Base-by-base conservation (phyloP, 2,329 filamentous ascomycete genomes). In the Pyricularia sp. region DNA sequence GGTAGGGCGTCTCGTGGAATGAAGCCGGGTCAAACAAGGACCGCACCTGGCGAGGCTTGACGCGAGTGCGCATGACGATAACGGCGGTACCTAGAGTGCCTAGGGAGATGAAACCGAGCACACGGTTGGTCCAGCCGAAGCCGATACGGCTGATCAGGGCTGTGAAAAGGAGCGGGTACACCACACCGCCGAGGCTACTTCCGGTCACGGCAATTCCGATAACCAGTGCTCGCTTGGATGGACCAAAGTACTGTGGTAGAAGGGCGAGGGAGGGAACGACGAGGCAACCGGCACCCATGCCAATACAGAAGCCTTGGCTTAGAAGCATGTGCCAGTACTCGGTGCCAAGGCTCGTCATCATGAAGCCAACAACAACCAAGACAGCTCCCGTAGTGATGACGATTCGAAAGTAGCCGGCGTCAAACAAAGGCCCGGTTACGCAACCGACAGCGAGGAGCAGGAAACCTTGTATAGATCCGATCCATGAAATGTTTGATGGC, bases 391-490 rank as follows among this genome's bases (percentile, higher is more conserved):
- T 67, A 2, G 72, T n/a, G 2, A 83, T 65, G 0, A 82, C 71
- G 4, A 69, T 66, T 12, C 74, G 73, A 44, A 80, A 75, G 66
- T 79, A 75, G 6, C 82, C 82, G 3, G 73, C 72, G 70, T 84
- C 82, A 62, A 76, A 79, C 0, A 81, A 68, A 0, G 77, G 79
- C 0, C 82, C 82, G 2, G 75, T 71, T 6, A 81, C 60, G 7
- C 77, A 69, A 12, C 78, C 78, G 5, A 76, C 69, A 5, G 78
- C 70, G 33, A 79, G 70, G 35, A 83, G 73, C 4, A 84, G 70
- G 59, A 78, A 80, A 0, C 73, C 73, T 65, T 82, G 80, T 6
- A 81, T 68, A 4, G 78, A 78, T 19, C 80, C 80, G 19, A 83
- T 79, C 74, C 73, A 79, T 5, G 78, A 74, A 10, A 80, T 78